Evolutionary conservation across 2,329 filamentous ascomycete genomes (phyloP), one percentile per base, ranked within the genome.

Genomic region (Neopestalotiopsis clavispora): DNA sequence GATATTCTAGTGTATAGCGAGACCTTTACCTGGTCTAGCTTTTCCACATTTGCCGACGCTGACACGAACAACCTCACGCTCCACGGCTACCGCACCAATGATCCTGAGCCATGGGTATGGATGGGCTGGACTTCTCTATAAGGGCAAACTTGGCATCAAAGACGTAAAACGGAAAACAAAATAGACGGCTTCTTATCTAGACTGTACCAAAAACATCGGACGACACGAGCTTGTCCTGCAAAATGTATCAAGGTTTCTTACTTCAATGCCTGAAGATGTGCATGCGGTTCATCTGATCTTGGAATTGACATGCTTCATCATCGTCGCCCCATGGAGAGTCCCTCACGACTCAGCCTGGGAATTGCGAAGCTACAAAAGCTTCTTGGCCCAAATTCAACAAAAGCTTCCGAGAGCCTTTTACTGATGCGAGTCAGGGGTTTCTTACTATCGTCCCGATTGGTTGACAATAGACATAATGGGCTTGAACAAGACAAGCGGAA

Each of bases 1-100:
- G 65, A 67, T 56, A 32, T 67, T 23, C 65, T 67, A n/a, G 65
- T 56, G 2, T 60, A 67, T 28, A 38, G 65, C 56, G 65, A 67
- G 40, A 14, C 23, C 17, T 30, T 67, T 10, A 67, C 65, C 30
- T 67, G 32, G 32, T 59, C 65, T 10, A 67, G 52, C 38, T 23
- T 52, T 20, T 17, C 12, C 28, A 60, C 58, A 14, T 20, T 52
- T 30, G 32, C 32, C 6, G 34, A 59, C n/a, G 65, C 32, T 9
- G 20, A 32, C 23, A 40, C 30, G 13, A 17, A 30, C 30, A 17
- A 17, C 13, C 30, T 52, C 20, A n/a, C 52, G 2, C 38, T 67
- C 13, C 65, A 38, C 32, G 42, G 17, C 4, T 67, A 67, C 34
- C 30, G 34, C 10, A 60, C 65, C 2, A 60, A 10, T 17, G 65